phyloP scores from a whole-genome alignment of 2,329 filamentous ascomycete genomes.

The Paecilomyces fulvus region DNA sequence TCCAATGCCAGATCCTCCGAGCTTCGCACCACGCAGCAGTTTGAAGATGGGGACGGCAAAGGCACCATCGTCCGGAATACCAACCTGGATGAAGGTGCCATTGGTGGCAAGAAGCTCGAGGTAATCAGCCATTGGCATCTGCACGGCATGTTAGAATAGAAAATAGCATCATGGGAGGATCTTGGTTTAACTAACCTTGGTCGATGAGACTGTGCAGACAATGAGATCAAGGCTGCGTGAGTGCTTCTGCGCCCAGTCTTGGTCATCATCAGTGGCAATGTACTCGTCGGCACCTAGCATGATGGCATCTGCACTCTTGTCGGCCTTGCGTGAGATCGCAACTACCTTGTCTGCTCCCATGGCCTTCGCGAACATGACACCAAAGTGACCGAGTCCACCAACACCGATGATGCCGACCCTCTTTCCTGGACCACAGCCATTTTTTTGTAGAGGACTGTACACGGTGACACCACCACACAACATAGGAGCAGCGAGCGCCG shows the following conservation, averaged over 20 bases:
- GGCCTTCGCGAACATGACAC: conserved; percentile 61
- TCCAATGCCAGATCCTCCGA: conserved; percentile 41
- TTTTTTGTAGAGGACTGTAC: conserved; percentile 60
- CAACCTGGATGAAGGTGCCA: conserved; percentile 58
- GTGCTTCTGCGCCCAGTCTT: conserved; percentile 45
- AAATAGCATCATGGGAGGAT: neutral
- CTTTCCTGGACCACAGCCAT: conserved; percentile 63
- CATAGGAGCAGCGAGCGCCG: conserved; percentile 56
- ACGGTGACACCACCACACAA: conserved; percentile 71
- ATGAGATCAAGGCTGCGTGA: conserved; percentile 46
- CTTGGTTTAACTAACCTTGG: conserved; percentile 28
- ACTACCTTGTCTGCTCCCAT: conserved; percentile 58
- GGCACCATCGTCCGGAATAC: conserved; percentile 51
- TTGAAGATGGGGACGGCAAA: conserved; percentile 48
- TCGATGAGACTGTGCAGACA: conserved; percentile 47
- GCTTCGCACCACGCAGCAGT: conserved; percentile 47
- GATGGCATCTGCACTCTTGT: conserved; percentile 45
- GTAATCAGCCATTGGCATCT: conserved; percentile 57
- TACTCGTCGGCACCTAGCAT: conserved; percentile 49
- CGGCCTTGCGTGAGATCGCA: conserved; percentile 45
- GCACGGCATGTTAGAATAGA: conserved; percentile 1
- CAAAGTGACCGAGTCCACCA: conserved; percentile 64
- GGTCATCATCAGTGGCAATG: conserved; percentile 50
- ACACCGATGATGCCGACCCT: conserved; percentile 64
- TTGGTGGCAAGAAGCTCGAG: conserved; percentile 50